Evolutionary conservation across 257 asterid genomes (phyloP).

Genomic region (Primulina huaijiensis): DNA sequence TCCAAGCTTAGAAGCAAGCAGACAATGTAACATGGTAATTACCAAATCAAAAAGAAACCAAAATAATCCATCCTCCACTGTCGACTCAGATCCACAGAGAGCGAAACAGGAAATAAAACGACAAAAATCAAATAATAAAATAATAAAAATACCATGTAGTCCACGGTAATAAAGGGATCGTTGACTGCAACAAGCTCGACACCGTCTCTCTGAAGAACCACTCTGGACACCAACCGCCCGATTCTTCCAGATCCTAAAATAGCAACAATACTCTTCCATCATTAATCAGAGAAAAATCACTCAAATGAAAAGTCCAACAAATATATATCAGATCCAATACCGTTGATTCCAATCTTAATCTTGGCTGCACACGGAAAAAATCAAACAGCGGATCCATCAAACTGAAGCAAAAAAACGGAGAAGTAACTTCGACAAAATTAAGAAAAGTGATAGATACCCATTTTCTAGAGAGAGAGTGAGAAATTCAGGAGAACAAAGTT

Average conservation of each 20-base stretch:
- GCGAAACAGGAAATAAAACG: background rate
- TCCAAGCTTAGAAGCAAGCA: background rate
- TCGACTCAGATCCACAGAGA: background rate
- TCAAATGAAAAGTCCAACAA: background rate
- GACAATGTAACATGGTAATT: no score
- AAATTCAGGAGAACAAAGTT: background rate
- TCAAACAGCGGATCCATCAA: slow-evolving; percentile 2
- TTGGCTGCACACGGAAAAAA: slow-evolving; percentile 33
- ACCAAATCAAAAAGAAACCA: background rate
- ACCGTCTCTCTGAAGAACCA: slow-evolving; percentile 58
- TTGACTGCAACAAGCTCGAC: slow-evolving; percentile 66
- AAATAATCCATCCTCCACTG: background rate
- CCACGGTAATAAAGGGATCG: slow-evolving; percentile 57
- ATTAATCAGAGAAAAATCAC: background rate
- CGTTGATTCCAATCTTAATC: slow-evolving; percentile 74
- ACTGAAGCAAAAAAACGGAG: no score
- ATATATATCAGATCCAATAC: slow-evolving; percentile 33
- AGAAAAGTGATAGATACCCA: background rate
- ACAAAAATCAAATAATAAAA: background rate
- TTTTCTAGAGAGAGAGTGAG: background rate
- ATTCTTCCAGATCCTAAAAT: slow-evolving; percentile 56
- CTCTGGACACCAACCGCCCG: slow-evolving; percentile 63
- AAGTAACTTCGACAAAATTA: no score
- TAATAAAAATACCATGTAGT: slow-evolving; percentile 52
- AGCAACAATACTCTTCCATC: background rate